Evolutionary conservation across 805 yeast species (phyloP), one percentile per base, ranked within the genome.

Genomic region (Debaryomyces maramus): DNA sequence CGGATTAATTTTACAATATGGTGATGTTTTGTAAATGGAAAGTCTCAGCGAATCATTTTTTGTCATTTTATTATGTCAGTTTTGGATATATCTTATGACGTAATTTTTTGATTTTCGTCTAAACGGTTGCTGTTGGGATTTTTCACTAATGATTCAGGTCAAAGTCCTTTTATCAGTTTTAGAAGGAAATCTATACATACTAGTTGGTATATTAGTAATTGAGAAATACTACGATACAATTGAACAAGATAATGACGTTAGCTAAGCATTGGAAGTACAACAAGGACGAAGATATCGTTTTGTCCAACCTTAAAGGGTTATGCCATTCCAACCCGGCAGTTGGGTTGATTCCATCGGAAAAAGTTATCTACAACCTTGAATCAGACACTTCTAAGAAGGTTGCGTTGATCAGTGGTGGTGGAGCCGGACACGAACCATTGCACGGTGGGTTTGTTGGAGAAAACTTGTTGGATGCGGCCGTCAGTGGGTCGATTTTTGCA

Each of bases 351-450:
- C 80, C 79, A 26, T 53, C 72, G 5, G 86, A 83, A 54, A 70
- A 74, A 43, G 83, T 81, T 4, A 72, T 80, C 8, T 77, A 64
- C 58, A 65, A 70, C 43, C 67, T 73, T 14, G 45, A 64, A 39
- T 55, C 67, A n/a, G 54, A 59, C 32, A 52, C 59, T 14, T 33
- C 49, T n/a, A 64, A 71, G 19, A 84, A 86, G 53, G 85, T 89
- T 32, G 77, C 87, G 5, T 55, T 90, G 36, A 66, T 90, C 19
- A 81, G 96, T 23, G 97, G 97, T 44, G 98, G 98, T 40, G 97
- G 97, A 19, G 81, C 90, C 10, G 98, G 98, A 34, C 98, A 90
- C 57, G 98, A 90, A 63, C 97, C 97, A 18, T 73, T 89, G 3
- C 97, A 91, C 55, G 90, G 87, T 6, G 97, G 96, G 0, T 90